A percentile compares a stretch with the other conserved stretches of the same genome.
Evolutionary conservation across 1,139 yeast genomes (phyloP).

Genomic region (Blastobotrys aristatus): DNA sequence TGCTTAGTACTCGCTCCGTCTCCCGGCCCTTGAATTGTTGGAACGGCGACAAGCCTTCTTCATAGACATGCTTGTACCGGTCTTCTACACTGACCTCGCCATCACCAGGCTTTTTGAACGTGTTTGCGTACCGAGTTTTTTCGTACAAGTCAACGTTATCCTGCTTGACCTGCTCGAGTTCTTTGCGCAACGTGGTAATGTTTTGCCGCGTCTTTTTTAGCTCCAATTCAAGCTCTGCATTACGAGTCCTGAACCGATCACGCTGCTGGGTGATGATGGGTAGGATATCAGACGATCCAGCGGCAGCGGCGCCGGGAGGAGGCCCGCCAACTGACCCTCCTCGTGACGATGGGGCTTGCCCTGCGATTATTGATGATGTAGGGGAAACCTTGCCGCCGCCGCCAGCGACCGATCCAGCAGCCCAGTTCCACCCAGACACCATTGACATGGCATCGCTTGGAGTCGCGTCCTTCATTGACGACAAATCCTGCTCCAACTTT

Average conservation of each 20-base stretch:
- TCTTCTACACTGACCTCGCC: constrained; percentile 44
- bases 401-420: background rate
- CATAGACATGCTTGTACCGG: constrained; percentile 60
- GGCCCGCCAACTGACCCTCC: constrained; percentile 9
- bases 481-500: constrained; percentile 68
- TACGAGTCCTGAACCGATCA: constrained; percentile 80
- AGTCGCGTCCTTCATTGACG: constrained; percentile 31
- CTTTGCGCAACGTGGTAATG: constrained; percentile 58
- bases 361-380: constrained; percentile 35
- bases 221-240: constrained; percentile 79
- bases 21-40: constrained; percentile 78
- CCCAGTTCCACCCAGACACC: constrained; percentile 35
- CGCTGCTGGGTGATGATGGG: constrained; percentile 93
- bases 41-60: constrained; percentile 74
- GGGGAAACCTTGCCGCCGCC: constrained; percentile 33
- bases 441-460: constrained; percentile 49
- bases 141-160: constrained; percentile 82
- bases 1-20: constrained; percentile 66
- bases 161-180: constrained; percentile 55
- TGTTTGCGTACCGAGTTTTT: constrained; percentile 67
- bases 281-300: constrained; percentile 46
- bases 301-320: constrained; percentile 1
- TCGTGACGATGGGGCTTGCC: constrained; percentile 27
- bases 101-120: constrained; percentile 21
- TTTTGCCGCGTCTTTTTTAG: constrained; percentile 52